A percentile compares a stretch with the other conserved stretches of the same genome.
Evolutionary conservation across 257 asterid species (phyloP).

Genomic region (Pogostemon cablin): DNA sequence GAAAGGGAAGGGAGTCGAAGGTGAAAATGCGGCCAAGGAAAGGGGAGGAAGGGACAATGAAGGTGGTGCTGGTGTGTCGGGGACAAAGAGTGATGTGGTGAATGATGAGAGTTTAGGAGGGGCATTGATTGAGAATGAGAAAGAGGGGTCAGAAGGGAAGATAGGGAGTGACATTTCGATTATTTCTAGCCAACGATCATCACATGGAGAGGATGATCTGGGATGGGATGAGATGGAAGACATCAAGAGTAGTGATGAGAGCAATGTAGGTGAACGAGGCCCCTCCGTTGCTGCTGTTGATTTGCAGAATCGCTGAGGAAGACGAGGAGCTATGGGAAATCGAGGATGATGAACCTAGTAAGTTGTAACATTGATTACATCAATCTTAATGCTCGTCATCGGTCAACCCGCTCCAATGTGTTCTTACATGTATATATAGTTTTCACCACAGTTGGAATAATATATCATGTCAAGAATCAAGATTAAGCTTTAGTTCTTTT

Average conservation of each 20-base stretch:
- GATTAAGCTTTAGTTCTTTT: not conserved
- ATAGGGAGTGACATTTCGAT: constrained; percentile 75
- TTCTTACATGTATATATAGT: constrained; percentile 31
- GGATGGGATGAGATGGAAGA: constrained; percentile 96
- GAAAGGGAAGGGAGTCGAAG: constrained; percentile 40
- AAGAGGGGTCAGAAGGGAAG: constrained; percentile 66
- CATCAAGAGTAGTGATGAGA: constrained; percentile 63
- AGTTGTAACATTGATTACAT: constrained; percentile 41
- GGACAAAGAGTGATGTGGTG: constrained; percentile 36
- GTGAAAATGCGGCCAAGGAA: constrained; percentile 20
- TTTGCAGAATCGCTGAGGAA: constrained; percentile 52
- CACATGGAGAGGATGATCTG: constrained; percentile 67
- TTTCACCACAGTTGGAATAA: constrained; percentile 28
- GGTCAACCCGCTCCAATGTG: not conserved
- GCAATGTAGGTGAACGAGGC: constrained; percentile 36
- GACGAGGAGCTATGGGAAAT: constrained; percentile 86
- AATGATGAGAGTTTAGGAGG: constrained; percentile 47
- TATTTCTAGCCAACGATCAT: constrained; percentile 65
- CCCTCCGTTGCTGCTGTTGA: constrained; percentile 35
- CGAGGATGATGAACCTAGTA: constrained; percentile 56
- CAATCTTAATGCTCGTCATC: constrained; percentile 3
- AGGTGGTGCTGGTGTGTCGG: constrained; percentile 45
- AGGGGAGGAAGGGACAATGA: constrained; percentile 30
- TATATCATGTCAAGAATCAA: not conserved
- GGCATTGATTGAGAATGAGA: constrained; percentile 45